Percentiles rank a stretch among this genome's conserved stretches.
phyloP scores from a whole-genome alignment of 2,329 filamentous ascomycete genomes.

The Shiraia sp. region DNA sequence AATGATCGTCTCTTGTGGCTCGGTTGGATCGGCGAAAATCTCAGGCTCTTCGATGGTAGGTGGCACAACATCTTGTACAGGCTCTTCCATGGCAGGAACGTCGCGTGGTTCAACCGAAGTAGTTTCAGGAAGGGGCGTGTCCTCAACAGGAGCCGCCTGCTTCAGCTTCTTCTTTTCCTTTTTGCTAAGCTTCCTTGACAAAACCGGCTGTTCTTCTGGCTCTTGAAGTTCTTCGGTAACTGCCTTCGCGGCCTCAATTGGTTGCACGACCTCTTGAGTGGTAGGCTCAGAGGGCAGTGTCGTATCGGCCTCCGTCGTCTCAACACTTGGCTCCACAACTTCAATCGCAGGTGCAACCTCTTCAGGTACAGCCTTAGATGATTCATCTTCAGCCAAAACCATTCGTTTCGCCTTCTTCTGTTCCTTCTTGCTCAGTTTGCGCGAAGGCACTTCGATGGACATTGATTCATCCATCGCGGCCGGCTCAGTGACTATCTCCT shows the following conservation, averaged over 20 bases:
- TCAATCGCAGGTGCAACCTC: not conserved
- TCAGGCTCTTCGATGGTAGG: not conserved
- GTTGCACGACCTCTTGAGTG: too few relatives aligned
- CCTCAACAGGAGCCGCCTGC: slow-evolving; percentile 1
- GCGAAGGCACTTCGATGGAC: slow-evolving; percentile 7
- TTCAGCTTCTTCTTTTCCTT: slow-evolving; percentile 47
- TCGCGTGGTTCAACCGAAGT: slow-evolving; percentile 1
- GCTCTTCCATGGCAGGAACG: not conserved
- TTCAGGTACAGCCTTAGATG: slow-evolving; percentile 2
- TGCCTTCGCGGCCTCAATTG: too few relatives aligned
- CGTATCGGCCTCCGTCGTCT: too few relatives aligned
- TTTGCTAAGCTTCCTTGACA: slow-evolving; percentile 26
- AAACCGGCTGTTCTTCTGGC: too few relatives aligned
- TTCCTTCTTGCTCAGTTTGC: slow-evolving; percentile 29
- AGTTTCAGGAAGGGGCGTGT: slow-evolving; percentile 3
- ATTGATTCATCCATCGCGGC: slow-evolving; percentile 4
- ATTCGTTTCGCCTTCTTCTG: slow-evolving; percentile 22
- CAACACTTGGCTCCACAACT: not conserved
- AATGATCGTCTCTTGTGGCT: not conserved
- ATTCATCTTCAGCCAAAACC: slow-evolving; percentile 10
- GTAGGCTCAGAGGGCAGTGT: too few relatives aligned
- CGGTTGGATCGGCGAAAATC: not conserved
- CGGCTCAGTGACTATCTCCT: slow-evolving; percentile 18
- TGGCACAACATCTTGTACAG: not conserved
- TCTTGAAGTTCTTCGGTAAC: slow-evolving; percentile 12